Evolutionary conservation across 2,329 filamentous ascomycete species (phyloP).

Genomic region (Mycosphaerella sp.): DNA sequence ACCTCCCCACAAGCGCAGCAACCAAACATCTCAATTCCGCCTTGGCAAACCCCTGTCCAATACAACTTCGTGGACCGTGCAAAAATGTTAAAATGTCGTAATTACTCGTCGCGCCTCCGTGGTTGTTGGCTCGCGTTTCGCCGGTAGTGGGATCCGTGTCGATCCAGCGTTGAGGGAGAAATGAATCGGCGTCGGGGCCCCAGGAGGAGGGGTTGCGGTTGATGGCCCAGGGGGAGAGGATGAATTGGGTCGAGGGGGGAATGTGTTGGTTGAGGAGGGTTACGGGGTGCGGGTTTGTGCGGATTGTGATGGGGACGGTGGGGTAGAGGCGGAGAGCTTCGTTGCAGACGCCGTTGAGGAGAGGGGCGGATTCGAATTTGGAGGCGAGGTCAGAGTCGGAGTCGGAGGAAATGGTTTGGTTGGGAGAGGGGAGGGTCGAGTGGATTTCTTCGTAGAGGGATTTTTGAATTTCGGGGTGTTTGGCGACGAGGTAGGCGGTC

Average conservation of each 20-base stretch:
- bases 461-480: slow-evolving; percentile 57
- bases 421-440: slow-evolving; percentile 48
- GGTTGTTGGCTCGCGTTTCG: slow-evolving; percentile 40
- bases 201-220: slow-evolving; percentile 40
- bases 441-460: slow-evolving; percentile 64
- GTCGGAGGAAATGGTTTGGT: slow-evolving; percentile 5
- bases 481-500: slow-evolving; percentile 63
- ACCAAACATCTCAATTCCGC: slow-evolving; percentile 29
- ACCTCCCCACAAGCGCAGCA: slow-evolving; percentile 27
- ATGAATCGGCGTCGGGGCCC: slow-evolving; percentile 38
- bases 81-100: slow-evolving; percentile 24
- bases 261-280: slow-evolving; percentile 36
- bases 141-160: slow-evolving; percentile 29
- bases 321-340: slow-evolving; percentile 43
- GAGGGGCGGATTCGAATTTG: slow-evolving; percentile 40
- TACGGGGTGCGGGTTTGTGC: slow-evolving; percentile 39
- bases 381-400: slow-evolving; percentile 32
- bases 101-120: slow-evolving; percentile 63
- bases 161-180: slow-evolving; percentile 44
- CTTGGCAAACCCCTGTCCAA: slow-evolving; percentile 66
- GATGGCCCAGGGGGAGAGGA: slow-evolving; percentile 39
- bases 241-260: slow-evolving; percentile 36
- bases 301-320: slow-evolving; percentile 43
- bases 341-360: slow-evolving; percentile 43
- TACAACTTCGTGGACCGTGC: slow-evolving; percentile 69